These are phyloP conservation scores for Xylariomycetidae sp. DNA, from an alignment of 2,329 filamentous ascomycete species.

Conservation along the genomic window DNA sequence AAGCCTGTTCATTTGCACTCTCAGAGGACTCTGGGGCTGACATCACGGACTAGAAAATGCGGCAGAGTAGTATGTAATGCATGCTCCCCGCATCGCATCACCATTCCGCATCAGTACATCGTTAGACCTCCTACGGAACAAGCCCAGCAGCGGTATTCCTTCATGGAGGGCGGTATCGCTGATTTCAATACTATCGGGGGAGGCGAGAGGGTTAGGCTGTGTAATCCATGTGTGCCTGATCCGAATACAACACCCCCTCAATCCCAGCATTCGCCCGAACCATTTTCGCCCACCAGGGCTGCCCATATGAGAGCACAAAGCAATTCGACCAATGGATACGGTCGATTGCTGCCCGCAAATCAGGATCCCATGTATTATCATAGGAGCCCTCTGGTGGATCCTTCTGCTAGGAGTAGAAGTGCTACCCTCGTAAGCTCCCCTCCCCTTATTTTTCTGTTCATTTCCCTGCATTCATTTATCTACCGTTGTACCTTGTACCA, in stretches of 20 bases:
- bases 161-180: slow-evolving; percentile 35
- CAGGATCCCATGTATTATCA: slow-evolving; percentile 14
- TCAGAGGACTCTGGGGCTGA: too few relatives aligned
- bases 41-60: slow-evolving; percentile 63
- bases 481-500: too few relatives aligned
- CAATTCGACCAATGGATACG: too few relatives aligned
- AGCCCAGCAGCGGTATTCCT: slow-evolving; percentile 23
- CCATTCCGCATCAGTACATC: slow-evolving; percentile 89
- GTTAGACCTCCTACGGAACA: slow-evolving; percentile 63
- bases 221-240: slow-evolving; percentile 59
- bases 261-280: slow-evolving; percentile 31
- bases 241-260: slow-evolving; percentile 55
- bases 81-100: slow-evolving; percentile 92
- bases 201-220: slow-evolving; percentile 55
- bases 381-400: slow-evolving; percentile 28
- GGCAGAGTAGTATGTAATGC: slow-evolving; percentile 84
- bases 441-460: too few relatives aligned
- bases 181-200: slow-evolving; percentile 45
- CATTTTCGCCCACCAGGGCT: slow-evolving; percentile 29
- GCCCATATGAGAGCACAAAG: too few relatives aligned
- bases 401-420: slow-evolving; percentile 39
- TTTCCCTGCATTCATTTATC: too few relatives aligned
- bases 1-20: slow-evolving; percentile 23
- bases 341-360: too few relatives aligned
- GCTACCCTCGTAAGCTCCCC: slow-evolving; percentile 43